Conservation (phyloP, 2,329 filamentous ascomycete genomes). For the Calonectria henricotiae region DNA sequence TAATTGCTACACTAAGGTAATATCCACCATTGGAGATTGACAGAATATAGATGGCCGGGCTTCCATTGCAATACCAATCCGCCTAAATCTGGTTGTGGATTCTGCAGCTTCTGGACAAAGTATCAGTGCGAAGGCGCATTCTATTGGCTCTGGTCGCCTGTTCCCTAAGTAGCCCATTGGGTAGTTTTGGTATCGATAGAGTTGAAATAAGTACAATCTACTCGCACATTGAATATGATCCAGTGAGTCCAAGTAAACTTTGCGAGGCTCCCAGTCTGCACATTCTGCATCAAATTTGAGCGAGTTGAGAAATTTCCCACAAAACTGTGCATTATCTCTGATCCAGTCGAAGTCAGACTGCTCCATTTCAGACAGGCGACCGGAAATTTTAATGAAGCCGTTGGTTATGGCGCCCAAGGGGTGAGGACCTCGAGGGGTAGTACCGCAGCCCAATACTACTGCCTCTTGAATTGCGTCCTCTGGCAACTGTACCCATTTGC, state of each 20-base stretch:
- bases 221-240: background rate
- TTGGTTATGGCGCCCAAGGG: background rate
- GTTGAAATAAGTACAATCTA: background rate
- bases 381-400: background rate
- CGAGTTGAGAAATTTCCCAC: background rate
- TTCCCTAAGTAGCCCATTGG: too few relatives aligned
- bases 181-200: background rate
- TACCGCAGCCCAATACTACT: background rate
- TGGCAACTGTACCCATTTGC: background rate
- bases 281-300: slow-evolving; percentile 10
- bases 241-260: background rate
- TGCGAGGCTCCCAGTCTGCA: background rate
- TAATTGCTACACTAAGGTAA: background rate
- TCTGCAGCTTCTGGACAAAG: background rate
- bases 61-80: slow-evolving; percentile 11
- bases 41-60: background rate
- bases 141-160: background rate
- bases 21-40: background rate
- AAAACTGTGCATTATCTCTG: background rate
- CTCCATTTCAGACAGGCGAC: background rate
- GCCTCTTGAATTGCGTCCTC: background rate
- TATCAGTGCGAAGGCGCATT: slow-evolving; percentile 14
- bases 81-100: background rate
- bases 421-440: background rate
- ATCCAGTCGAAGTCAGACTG: background rate